Evolutionary conservation across 371 early-diverging fungal species (phyloP).

Genomic region (Entomophthora muscae): DNA sequence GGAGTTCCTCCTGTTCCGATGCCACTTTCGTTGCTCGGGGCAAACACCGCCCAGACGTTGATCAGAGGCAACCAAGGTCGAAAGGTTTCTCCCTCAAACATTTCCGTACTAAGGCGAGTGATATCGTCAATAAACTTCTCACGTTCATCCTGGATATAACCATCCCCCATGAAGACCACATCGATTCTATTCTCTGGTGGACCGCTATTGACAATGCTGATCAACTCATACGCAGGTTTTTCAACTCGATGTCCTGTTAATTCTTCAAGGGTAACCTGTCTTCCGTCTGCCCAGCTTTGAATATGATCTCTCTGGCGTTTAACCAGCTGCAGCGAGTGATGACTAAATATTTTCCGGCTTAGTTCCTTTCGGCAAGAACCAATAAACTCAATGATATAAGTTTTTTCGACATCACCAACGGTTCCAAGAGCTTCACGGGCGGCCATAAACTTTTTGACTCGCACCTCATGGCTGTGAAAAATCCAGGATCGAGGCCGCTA

Average conservation of each 20-base stretch:
- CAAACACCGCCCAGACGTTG: conserved; percentile 35
- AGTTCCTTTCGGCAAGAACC: background rate
- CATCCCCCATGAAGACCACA: conserved; percentile 44
- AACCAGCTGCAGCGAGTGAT: background rate
- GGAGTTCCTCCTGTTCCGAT: conserved; percentile 26
- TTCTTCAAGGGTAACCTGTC: background rate
- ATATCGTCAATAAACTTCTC: conserved; percentile 30
- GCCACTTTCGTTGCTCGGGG: conserved; percentile 24
- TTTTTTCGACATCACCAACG: background rate
- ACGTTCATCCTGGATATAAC: conserved; percentile 25
- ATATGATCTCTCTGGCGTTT: background rate
- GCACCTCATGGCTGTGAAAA: background rate
- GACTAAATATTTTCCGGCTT: background rate
- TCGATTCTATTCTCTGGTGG: conserved; percentile 29
- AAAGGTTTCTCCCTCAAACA: conserved; percentile 32
- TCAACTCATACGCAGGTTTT: background rate
- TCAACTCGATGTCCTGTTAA: background rate
- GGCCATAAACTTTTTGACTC: background rate
- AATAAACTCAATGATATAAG: background rate
- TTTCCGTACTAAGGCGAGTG: conserved; percentile 26
- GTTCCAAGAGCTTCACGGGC: background rate
- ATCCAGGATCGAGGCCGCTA: background rate
- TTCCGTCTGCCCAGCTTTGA: background rate
- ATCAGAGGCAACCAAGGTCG: conserved; percentile 26
- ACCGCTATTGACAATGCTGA: conserved; percentile 20